These are phyloP conservation scores for Pythium guiyangense DNA, from an alignment of 352 stramenopile genomes.

Conservation along the genomic window DNA sequence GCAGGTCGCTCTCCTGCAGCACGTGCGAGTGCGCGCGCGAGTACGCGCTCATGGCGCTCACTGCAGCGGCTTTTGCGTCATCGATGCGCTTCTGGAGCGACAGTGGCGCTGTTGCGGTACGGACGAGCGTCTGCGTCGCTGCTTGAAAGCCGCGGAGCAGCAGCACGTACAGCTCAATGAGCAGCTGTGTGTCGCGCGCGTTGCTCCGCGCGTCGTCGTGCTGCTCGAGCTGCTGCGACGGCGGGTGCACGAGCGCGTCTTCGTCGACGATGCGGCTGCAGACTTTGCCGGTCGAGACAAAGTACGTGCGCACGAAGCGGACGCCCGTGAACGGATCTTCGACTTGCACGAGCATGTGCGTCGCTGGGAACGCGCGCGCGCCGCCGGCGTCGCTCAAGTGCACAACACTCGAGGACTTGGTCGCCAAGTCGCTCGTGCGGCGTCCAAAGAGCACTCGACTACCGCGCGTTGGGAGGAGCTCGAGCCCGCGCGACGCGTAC, in stretches of 20 bases:
- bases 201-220: constrained; percentile 11
- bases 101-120: constrained; percentile 2
- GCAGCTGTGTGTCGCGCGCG: constrained; percentile 17
- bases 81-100: constrained; percentile 21
- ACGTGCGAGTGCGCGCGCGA: constrained; percentile 16
- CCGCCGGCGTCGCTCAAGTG: constrained; percentile 30
- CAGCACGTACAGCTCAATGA: constrained; percentile 33
- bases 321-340: constrained; percentile 73
- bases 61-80: constrained; percentile 15
- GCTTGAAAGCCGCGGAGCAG: constrained; percentile 39
- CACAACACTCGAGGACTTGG: constrained; percentile 29
- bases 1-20: constrained; percentile 14
- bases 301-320: constrained; percentile 63
- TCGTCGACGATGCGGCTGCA: constrained; percentile 48
- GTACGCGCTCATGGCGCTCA: constrained; percentile 14
- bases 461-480: constrained; percentile 23
- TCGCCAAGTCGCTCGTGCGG: constrained; percentile 24
- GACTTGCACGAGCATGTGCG: constrained; percentile 59
- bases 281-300: constrained; percentile 51
- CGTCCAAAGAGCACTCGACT: constrained; percentile 58
- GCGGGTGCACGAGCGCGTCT: constrained; percentile 47
- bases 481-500: constrained; percentile 35
- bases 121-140: constrained; percentile 15
- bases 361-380: constrained; percentile 24
- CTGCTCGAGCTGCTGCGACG: constrained; percentile 13